Base-by-base conservation (phyloP, 1,284 basidiomycete genomes). In the Dichomitus squalens region DNA sequence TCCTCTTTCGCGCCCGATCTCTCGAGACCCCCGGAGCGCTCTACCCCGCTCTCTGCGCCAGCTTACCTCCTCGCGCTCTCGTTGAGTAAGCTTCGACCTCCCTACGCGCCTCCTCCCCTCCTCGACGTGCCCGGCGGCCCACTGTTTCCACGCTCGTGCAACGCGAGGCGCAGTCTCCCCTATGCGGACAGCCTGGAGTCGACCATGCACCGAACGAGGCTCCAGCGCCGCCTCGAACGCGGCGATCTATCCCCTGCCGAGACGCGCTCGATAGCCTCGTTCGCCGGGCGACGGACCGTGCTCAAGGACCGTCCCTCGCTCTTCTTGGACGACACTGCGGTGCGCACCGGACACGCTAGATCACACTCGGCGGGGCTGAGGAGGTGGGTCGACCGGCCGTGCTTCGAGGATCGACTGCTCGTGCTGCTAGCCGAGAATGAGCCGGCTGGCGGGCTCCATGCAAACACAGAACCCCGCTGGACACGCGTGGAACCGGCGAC, bases 371-470 rank as follows among this genome's bases (percentile, higher is more conserved):
- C 74, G 16, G 86, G 87, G 49, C 73, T 92, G 41, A 79, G 77
- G 52, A 79, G 73, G 21, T 93, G 91, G 91, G 78, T 84, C 58
- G 73, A 75, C 33, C 83, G 90, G 5, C 85, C 88, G 18, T 87
- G 86, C 67, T 92, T 90, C 68, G 90, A 93, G 68, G 87, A 92
- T 55, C 78, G 89, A 23, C 74, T 80, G 63, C 71, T 74, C 21
- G 74, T 88, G 3, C 88, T 84, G 76, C 68, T 79, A 12, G 74
- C 76, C 20, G 71, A 73, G 29, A 75, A 79, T 43, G 73, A 52
- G 41, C 59, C 62, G 55, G 21, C 14, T 16, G 14, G 38, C 18
- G 39, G 50, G n/a, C 14, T 33, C 33, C 43, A 25, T 49, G 46
- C 33, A n/a, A 64, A 72, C 27, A 61, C 84, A 49, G 57, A 60